Base-by-base conservation (phyloP, 1,284 basidiomycete species). In the Fomitiporia mediterranea region DNA sequence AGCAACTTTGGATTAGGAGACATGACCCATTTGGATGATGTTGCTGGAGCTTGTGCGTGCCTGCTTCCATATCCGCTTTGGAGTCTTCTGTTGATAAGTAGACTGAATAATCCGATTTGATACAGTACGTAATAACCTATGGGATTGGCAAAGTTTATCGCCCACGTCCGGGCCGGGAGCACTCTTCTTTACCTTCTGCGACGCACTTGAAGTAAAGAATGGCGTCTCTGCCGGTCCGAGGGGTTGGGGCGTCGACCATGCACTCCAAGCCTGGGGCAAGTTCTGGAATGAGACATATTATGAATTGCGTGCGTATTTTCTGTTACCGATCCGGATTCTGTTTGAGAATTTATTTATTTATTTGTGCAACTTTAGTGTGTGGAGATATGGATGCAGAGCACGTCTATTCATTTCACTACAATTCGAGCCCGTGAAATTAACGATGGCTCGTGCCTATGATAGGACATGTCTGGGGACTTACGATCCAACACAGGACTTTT, bases 181-280 rank as follows among this genome's bases (percentile, higher is more conserved):
- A 2, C 60, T 67, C 27, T 89, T 89, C 70, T 83, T 74, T 68
- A 48, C 76, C 15, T 89, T 89, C 68, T 89, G 87, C 60, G 85
- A 89, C 63, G 83, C 84, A 0, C 71, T 89, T 0, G 86, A 89
- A 67, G 82, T 86, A 23, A 82, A 82, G 65, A 63, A 84, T 56
- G 83, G 83, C 4, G 70, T 75, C 2, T 77, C 61, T 50, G 84
- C 86, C 3, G 72, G 77, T 21, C 69, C 72, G 0, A 63, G 62
- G 1, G 86, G 87, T 7, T 87, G 81, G 78, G 86, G 87, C 19
- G 69, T 86, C 8, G 71, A 81, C 0, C 73, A 84, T 59, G 83
- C 86, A 4, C 69, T 89, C 15, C 38, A 68, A 7, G 77, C 85
- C 0, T 88, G 85, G 84, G 79, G 79, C 15, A 66, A 71, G 5